Percentiles rank a stretch among this genome's conserved stretches.
Conservation (phyloP, 495 filamentous ascomycete genomes). For the Massariosphaeria phaeospora region DNA sequence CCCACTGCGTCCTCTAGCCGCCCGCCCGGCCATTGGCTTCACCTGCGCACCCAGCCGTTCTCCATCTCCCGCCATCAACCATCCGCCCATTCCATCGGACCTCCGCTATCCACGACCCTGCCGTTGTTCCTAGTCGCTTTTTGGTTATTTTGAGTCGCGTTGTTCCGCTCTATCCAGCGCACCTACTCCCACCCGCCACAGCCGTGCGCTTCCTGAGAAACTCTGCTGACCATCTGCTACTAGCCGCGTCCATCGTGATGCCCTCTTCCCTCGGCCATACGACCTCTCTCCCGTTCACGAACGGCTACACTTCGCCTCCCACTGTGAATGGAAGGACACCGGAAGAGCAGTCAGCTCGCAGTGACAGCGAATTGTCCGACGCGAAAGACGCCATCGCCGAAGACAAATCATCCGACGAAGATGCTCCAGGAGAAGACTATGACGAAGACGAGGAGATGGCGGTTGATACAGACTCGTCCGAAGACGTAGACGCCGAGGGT, state of each 20-base stretch:
- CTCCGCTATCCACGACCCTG: slow-evolving; percentile 5
- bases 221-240: slow-evolving; percentile 35
- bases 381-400: slow-evolving; percentile 36
- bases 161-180: slow-evolving; percentile 25
- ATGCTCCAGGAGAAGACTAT: slow-evolving; percentile 22
- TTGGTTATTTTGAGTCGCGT: slow-evolving; percentile 36
- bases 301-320: slow-evolving; percentile 48
- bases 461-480: slow-evolving; percentile 48
- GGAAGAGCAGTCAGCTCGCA: slow-evolving; percentile 46
- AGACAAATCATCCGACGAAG: slow-evolving; percentile 27
- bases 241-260: slow-evolving; percentile 41
- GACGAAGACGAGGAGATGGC: slow-evolving; percentile 40
- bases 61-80: slow-evolving; percentile 31
- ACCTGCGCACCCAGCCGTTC: background rate
- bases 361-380: slow-evolving; percentile 46
- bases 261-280: slow-evolving; percentile 37
- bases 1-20: background rate
- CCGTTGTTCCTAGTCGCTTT: slow-evolving; percentile 24
- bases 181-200: slow-evolving; percentile 24
- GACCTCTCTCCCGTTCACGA: slow-evolving; percentile 42
- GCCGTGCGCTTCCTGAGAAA: slow-evolving; percentile 32
- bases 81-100: slow-evolving; percentile 24
- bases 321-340: slow-evolving; percentile 40
- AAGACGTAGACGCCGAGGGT: slow-evolving; percentile 60
- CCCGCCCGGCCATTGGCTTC: slow-evolving; percentile 27